Base-by-base conservation (phyloP, 345 rosid genomes). In the Salix brachista region DNA sequence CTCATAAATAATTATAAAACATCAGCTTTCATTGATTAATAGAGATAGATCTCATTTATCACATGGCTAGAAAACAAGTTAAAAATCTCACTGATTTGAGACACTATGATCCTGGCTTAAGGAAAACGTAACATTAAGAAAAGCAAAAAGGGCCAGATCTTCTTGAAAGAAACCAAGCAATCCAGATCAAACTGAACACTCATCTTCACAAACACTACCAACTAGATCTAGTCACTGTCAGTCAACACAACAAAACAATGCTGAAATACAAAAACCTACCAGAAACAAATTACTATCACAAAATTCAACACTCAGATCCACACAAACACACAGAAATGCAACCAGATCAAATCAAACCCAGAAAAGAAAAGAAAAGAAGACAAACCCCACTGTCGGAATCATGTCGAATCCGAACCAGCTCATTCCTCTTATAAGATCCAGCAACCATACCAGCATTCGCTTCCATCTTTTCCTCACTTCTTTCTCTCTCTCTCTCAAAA, bases 311-410 rank as follows among this genome's bases (percentile, higher is more conserved):
- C 30, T 61, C 48, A 41, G 68, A 54, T 68, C 58, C 54, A 54
- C 28, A 58, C n/a, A 2, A 28, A 65, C 68, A 65, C 19, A 34
- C 41, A 28, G 39, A 65, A 30, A 65, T 65, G 41, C 41, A 65
- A 65, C 21, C 71, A 68, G 10, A 66, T 9, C 44, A 18, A 37
- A 66, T 34, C 44, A 68, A 68, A 36, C 0, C 34, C 67, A 41
- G 17, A 67, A 30, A 67, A n/a, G n/a, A n/a, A 9, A 11, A 79
- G 37, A 10, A 32, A 39, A 75, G 76, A 75, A 37, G 66, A 92
- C 98, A 60, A 80, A 96, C 99, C 94, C 91, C 97, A 65, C 97
- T 85, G 70, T 96, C 98, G 71, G 97, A 96, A 83, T 96, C 99
- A 76, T 96, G 95, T 37, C 91, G 97, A 81, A 96, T 96, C 85